Conservation (phyloP, 2,329 filamentous ascomycete genomes). For the Epichloe uncinata region DNA sequence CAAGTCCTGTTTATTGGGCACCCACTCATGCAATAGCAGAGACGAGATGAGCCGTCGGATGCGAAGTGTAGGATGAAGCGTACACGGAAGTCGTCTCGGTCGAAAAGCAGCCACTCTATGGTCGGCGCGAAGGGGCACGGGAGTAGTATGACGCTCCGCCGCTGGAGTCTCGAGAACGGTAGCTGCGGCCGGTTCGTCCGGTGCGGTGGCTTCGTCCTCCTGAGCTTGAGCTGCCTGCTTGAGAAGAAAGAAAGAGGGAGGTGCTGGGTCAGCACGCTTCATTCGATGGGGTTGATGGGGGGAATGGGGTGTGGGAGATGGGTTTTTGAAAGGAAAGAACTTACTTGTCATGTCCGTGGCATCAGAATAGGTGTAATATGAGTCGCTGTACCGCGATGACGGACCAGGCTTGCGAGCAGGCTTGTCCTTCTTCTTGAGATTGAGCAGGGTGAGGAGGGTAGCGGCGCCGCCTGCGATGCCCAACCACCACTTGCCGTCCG, state of each 20-base stretch:
- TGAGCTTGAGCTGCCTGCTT: conserved; percentile 12
- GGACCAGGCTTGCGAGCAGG: conserved; percentile 23
- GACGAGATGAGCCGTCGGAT: background rate
- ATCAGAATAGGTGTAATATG: conserved; percentile 39
- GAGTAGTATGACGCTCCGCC: conserved; percentile 4
- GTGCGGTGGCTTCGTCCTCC: conserved; percentile 9
- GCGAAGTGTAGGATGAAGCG: background rate
- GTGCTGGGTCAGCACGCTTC: background rate
- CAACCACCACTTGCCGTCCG: conserved; percentile 36
- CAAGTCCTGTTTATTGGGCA: too few species aligned
- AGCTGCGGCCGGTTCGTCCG: conserved; percentile 1
- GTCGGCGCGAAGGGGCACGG: conserved; percentile 1
- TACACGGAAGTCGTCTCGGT: background rate
- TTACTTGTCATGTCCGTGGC: conserved; percentile 31
- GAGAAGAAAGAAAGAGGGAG: background rate
- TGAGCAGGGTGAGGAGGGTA: conserved; percentile 40
- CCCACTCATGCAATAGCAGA: background rate
- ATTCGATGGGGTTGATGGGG: background rate
- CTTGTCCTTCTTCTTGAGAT: conserved; percentile 37
- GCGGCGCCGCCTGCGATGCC: conserved; percentile 37
- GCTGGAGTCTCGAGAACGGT: conserved; percentile 5
- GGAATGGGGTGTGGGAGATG: background rate
- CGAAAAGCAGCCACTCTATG: conserved; percentile 2
- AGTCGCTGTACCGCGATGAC: conserved; percentile 35
- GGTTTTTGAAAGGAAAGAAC: conserved; percentile 15